phyloP scores from a whole-genome alignment of 345 rosid species.

The Cochlearia excelsa region DNA sequence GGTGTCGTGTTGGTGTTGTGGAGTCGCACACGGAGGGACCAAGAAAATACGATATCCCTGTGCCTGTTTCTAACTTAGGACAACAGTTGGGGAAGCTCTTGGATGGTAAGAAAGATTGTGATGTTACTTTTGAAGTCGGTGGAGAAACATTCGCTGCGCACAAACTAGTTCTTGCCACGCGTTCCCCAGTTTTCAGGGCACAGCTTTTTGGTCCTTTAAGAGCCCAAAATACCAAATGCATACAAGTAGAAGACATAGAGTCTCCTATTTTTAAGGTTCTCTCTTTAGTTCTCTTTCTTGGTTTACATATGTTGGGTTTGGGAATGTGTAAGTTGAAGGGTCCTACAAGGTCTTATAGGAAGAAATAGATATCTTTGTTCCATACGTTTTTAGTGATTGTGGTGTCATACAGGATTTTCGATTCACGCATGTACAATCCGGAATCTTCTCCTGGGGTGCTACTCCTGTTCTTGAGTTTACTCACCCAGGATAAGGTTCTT shows the following conservation, averaged over 20 bases:
- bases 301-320: conserved; percentile 2
- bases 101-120: conserved; percentile 55
- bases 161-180: conserved; percentile 64
- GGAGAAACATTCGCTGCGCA: conserved; percentile 63
- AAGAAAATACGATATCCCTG: conserved; percentile 47
- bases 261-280: conserved; percentile 66
- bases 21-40: conserved; percentile 66
- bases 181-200: conserved; percentile 79
- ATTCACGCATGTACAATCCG: conserved; percentile 44
- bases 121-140: conserved; percentile 61
- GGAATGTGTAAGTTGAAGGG: conserved; percentile 18
- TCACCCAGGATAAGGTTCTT: conserved; percentile 55
- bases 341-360: conserved; percentile 38
- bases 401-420: conserved; percentile 65
- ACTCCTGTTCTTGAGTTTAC: conserved; percentile 52
- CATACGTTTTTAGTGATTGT: conserved; percentile 59
- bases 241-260: conserved; percentile 59
- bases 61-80: conserved; percentile 59
- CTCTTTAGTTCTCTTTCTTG: conserved; percentile 4
- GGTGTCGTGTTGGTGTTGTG: conserved; percentile 80
- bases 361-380: conserved; percentile 47
- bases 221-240: conserved; percentile 47
- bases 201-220: conserved; percentile 74
- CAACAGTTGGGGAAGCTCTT: conserved; percentile 55
- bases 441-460: conserved; percentile 59